Evolutionary conservation across 129 eudicot species (phyloP), one percentile per base, ranked within the genome.

Genomic region (Gnaphalium uliginosum): DNA sequence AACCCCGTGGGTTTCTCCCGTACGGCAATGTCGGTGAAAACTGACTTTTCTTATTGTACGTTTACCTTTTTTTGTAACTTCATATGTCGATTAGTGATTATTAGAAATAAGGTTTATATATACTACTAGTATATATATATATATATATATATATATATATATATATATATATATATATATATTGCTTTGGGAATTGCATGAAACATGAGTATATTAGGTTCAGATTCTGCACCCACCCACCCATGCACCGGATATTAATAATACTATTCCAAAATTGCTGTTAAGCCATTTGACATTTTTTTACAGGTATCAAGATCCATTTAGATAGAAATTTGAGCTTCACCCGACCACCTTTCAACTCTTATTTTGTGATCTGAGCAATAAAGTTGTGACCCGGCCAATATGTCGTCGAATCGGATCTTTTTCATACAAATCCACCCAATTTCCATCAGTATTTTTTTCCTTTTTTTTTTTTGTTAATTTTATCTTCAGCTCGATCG

Each of bases 261-360:
- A 27, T 27, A 27, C 1, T 27, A 1, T 1, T 60, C 35, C 35
- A 13, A 61, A 61, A 61, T 61, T 10, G 60, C 75, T 68, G 60
- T 58, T 77, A 61, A 17, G 58, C 39, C 76, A 60, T 30, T 58
- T 69, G 70, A 77, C 60, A 17, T 43, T 53, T 76, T 76, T 56
- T 77, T 77, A 58, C 75, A 77, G 81, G 81, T 77, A 62, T 59
- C 76, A 77, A 77, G 81, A 69, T 43, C 81, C 63, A 43, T 39
- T 77, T 77, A 69, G 73, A 58, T 77, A 71, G 70, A 61, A 59
- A 69, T 26, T 41, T 41, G 76, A 77, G 81, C 76, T 77, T 58
- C 69, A 69, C 69, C 75, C 68, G 76, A 77, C 81, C 75, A 77
- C 51, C 69, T 77, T 77, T 69, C 81, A 77, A 77, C 76, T 27